A percentile compares a stretch with the other conserved stretches of the same genome.
phyloP scores from a whole-genome alignment of 257 asterid species.

The Lycium ferocissimum region DNA sequence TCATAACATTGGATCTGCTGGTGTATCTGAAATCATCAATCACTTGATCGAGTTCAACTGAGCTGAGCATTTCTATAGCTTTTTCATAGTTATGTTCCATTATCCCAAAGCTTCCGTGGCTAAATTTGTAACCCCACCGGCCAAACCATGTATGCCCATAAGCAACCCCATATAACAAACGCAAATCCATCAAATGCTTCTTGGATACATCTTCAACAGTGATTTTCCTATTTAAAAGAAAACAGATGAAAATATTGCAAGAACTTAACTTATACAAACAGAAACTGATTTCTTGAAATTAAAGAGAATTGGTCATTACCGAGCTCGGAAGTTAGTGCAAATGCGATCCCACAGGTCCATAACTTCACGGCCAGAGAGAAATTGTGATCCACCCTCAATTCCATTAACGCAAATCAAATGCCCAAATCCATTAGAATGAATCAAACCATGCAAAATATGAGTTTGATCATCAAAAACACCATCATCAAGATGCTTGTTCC shows the following conservation, averaged over 20 bases:
- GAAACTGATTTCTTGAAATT: neutral
- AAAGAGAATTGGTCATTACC: slow-evolving; percentile 48
- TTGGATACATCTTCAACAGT: slow-evolving; percentile 85
- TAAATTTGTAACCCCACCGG: slow-evolving; percentile 84
- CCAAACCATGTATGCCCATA: slow-evolving; percentile 96
- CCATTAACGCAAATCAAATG: slow-evolving; percentile 86
- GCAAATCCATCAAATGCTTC: slow-evolving; percentile 72
- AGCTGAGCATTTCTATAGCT: slow-evolving; percentile 70
- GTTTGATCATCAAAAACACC: slow-evolving; percentile 63
- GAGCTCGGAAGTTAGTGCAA: slow-evolving; percentile 59
- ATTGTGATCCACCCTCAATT: slow-evolving; percentile 80
- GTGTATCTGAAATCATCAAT: slow-evolving; percentile 49
- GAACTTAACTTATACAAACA: slow-evolving; percentile 23
- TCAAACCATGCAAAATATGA: slow-evolving; percentile 83
- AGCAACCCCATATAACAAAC: slow-evolving; percentile 84
- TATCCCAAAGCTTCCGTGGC: slow-evolving; percentile 90
- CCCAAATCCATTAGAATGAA: slow-evolving; percentile 89
- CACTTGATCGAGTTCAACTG: slow-evolving; percentile 67
- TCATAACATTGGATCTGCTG: slow-evolving; percentile 44
- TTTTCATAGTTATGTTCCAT: slow-evolving; percentile 66
- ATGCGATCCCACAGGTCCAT: slow-evolving; percentile 96
- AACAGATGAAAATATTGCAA: slow-evolving; percentile 19
- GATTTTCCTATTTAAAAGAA: slow-evolving; percentile 57
- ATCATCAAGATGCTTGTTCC: slow-evolving; percentile 66
- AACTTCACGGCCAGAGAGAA: slow-evolving; percentile 65